Base-by-base conservation (phyloP, 495 filamentous ascomycete species). In the Parachaetomium inaequale region DNA sequence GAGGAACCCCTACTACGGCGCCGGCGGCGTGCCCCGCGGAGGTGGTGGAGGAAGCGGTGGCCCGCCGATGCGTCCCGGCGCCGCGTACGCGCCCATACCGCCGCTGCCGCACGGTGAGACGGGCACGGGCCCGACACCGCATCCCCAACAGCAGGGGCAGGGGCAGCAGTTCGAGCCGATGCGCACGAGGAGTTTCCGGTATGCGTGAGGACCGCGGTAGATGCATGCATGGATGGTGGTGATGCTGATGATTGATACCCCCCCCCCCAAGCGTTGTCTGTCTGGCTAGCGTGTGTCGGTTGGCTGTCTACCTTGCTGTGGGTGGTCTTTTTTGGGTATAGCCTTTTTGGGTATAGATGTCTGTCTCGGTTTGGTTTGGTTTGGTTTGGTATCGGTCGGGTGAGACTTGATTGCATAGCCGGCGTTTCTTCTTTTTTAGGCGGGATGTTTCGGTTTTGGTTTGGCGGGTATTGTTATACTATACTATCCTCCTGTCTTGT, bases 121-220 rank as follows among this genome's bases (percentile, higher is more conserved):
- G 46, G 46, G 8, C 10, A 11, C 53, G 32, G 42, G 1, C 8
- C 53, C 32, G 43, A 32, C 32, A 25, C 46, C 63, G 15, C 32
- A 58, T 19, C 34, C 46, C 1, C 12, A 31, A 14, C 52, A 19
- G 38, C 19, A 63, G 19, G 42, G 26, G 21, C 32, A 12, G 4
- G 53, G 28, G 19, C 25, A 23, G 14, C 31, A 25, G 40, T 66
- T 59, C 53, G 66, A 67, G 50, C 69, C 69, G 21, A 52, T 65
- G 59, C 57, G 68, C 23, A 58, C 49, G 23, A 59, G 58, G 50
- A 70, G 63, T 55, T 72, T 68, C 31, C 28, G 70, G 52, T 72
- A 72, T 50, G 70, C 70, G n/a, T 72, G 38, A 65, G 42, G n/a
- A n/a, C n/a, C n/a, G n/a, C n/a, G n/a, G n/a, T n/a, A n/a, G n/a